Evolutionary conservation across 225 moss, liverwort and hornwort species (phyloP).

Genomic region (Lunularia cruciata): DNA sequence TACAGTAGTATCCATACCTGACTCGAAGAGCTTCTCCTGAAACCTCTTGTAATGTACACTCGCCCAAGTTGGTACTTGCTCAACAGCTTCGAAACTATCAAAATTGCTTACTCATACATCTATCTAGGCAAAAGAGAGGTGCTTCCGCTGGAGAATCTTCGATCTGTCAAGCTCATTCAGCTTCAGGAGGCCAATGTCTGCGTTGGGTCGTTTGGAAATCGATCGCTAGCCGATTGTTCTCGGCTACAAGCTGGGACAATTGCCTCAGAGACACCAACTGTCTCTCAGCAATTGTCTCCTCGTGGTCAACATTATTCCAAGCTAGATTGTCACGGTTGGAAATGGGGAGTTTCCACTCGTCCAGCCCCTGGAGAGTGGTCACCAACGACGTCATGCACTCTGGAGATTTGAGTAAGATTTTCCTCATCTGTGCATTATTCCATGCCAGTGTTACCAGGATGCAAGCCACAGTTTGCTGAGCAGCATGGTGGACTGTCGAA

Average conservation of each 20-base stretch:
- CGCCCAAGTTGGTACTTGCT: constrained; percentile 1
- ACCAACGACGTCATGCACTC: constrained; percentile 14
- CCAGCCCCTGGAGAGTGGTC: constrained; percentile 12
- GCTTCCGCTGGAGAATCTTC: not conserved
- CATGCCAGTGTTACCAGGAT: constrained; percentile 18
- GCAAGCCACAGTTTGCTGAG: constrained; percentile 15
- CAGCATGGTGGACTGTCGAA: constrained; percentile 15
- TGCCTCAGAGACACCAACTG: constrained; percentile 5
- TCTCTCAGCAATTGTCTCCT: constrained; percentile 5
- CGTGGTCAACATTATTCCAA: constrained; percentile 14
- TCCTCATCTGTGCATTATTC: constrained; percentile 21
- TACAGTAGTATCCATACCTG: too few species aligned
- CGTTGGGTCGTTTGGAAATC: not conserved
- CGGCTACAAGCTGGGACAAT: constrained; percentile 7
- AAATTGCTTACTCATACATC: not conserved
- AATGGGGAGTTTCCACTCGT: constrained; percentile 18
- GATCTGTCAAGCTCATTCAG: not conserved
- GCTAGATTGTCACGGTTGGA: constrained; percentile 17
- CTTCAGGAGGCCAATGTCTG: not conserved
- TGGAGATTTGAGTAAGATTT: constrained; percentile 7
- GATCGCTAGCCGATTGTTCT: not conserved
- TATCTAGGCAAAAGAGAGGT: not conserved
- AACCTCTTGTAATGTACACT: too few species aligned
- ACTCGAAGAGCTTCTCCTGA: too few species aligned
- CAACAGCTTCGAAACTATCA: too few species aligned